Evolutionary conservation across 441 rosid genomes (phyloP), one percentile per base, ranked within the genome.

Genomic region (Populus tomentosa): DNA sequence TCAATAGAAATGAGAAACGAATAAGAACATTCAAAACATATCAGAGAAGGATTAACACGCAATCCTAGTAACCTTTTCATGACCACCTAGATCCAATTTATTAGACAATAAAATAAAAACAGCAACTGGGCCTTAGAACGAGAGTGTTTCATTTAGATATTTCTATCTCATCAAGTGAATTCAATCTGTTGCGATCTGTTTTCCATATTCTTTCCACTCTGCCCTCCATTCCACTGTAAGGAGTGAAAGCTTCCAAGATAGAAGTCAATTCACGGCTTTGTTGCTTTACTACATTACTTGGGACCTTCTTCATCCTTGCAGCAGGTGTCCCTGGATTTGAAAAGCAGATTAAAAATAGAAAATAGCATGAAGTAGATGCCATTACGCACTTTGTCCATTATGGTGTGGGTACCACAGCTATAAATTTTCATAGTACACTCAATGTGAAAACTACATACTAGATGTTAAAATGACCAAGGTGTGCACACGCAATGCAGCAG

Each of bases 281-380:
- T 70, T 88, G 89, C 90, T 95, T 95, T 83, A 94, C 97, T 70
- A 83, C 64, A 67, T 85, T 87, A 84, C 98, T 94, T 38, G 87
- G 98, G 71, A 95, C 93, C 82, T 94, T 95, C 85, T 95, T 95
- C 99, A 95, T 95, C 85, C 95, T 92, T 62, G 98, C 97, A 69
- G 98, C 98, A 82, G 99, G 97, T 14, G 97, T 95, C 70, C 99
- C 98, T 95, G 81, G 67, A 72, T 75, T 77, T 67, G 70, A 50
- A 80, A 56, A 74, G 70, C 11, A 46, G 26, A 35, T 7, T 30
- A 6, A 68, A 67, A 38, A 66, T 71, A 23, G 46, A 7, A 28
- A 72, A 10, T 30, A 1, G 50, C 33, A 42, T 20, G 69, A 35
- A 78, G 62, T 36, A 4, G 32, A 33, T 50, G 72, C 53, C 24